Conservation (phyloP, 2,329 filamentous ascomycete species). For the Pyricularia sp. region DNA sequence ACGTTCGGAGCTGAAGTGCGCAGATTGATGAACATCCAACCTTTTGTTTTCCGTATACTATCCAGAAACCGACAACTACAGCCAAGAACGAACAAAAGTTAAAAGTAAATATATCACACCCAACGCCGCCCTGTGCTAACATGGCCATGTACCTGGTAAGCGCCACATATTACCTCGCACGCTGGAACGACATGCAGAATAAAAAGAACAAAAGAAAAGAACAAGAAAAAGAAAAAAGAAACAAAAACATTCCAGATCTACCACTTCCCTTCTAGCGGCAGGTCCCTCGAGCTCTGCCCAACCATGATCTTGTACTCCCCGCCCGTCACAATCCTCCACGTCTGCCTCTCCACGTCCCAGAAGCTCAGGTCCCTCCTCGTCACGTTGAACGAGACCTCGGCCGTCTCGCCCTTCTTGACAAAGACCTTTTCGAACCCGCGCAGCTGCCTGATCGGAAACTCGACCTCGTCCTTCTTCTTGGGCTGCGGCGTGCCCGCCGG, state of each 20-base stretch:
- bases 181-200: neutral
- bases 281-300: conserved; percentile 13
- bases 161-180: neutral
- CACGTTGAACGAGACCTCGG: conserved; percentile 34
- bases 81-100: neutral
- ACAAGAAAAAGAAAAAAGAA: neutral
- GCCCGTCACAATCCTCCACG: conserved; percentile 30
- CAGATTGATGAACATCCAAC: neutral
- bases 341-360: conserved; percentile 39
- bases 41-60: neutral
- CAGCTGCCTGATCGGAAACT: conserved; percentile 41
- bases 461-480: conserved; percentile 4
- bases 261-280: conserved; percentile 10
- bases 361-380: conserved; percentile 43
- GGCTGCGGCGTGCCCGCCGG: neutral
- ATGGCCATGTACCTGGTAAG: neutral
- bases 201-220: neutral
- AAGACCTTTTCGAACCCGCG: conserved; percentile 64
- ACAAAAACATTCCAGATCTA: neutral
- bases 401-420: conserved; percentile 36
- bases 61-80: neutral
- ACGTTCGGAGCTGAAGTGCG: neutral
- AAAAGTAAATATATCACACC: neutral
- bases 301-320: conserved; percentile 12
- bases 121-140: neutral